Conservation (phyloP, 192 early-diverging fungal species). For the Backusella liffmaniae region DNA sequence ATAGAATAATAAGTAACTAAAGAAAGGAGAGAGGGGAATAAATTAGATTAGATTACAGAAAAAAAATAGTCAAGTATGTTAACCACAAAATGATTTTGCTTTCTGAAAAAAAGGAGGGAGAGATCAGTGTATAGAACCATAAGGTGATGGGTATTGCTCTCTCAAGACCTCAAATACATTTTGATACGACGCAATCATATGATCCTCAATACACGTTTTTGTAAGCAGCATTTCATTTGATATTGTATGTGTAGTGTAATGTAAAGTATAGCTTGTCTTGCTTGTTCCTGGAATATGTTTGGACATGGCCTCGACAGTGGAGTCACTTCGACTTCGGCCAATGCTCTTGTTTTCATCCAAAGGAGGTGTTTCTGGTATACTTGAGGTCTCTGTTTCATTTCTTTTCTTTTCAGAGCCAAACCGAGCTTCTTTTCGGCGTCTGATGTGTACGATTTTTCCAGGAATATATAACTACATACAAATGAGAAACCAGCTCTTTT, state of each 20-base stretch:
- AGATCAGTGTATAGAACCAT: not conserved
- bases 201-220: conserved; percentile 34
- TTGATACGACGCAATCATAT: conserved; percentile 30
- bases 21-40: no score
- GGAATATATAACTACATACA: conserved; percentile 31
- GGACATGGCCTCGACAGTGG: not conserved
- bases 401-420: not conserved
- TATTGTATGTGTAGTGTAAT: conserved; percentile 7
- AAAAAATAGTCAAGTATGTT: no score
- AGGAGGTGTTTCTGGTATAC: not conserved
- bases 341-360: no score
- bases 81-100: no score
- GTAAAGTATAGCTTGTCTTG: conserved; percentile 3
- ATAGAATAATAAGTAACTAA: no score
- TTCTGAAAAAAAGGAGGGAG: no score
- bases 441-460: conserved; percentile 29
- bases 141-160: not conserved
- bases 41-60: no score
- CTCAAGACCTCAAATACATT: conserved; percentile 15
- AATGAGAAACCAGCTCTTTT: no score
- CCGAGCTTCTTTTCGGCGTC: not conserved
- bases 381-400: conserved; percentile 1
- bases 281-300: conserved; percentile 17
- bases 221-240: conserved; percentile 33
- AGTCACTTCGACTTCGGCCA: not conserved